A percentile compares a stretch with the other conserved stretches of the same genome.
These are phyloP conservation scores for Gossypium longicalyx DNA, from an alignment of 345 rosid species.

Conservation along the genomic window DNA sequence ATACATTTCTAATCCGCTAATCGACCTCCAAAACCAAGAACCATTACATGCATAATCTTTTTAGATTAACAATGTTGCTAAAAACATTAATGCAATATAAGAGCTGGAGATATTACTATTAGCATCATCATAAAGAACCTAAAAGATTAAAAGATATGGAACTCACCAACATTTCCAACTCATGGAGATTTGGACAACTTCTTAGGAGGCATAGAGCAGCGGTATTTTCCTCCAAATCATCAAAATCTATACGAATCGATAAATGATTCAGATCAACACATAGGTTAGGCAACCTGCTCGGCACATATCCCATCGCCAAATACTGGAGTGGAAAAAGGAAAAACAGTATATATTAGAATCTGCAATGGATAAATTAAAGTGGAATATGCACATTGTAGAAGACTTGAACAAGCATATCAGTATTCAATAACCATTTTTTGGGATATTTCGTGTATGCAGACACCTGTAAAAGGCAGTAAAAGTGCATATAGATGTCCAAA, in stretches of 20 bases:
- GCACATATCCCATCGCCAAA: conserved; percentile 52
- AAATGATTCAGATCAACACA: conserved; percentile 60
- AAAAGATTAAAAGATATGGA: not conserved
- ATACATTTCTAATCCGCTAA: not conserved
- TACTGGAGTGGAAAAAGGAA: conserved; percentile 35
- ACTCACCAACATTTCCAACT: conserved; percentile 58
- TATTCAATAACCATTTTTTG: not conserved
- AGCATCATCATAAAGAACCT: not conserved
- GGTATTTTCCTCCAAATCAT: conserved; percentile 47
- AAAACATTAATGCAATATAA: not conserved
- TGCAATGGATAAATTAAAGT: conserved; percentile 1
- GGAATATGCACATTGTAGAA: not conserved
- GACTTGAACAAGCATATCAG: not conserved
- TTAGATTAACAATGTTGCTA: not conserved
- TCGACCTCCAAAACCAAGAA: not conserved
- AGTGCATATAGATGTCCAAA: not conserved
- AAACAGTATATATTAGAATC: conserved; percentile 15
- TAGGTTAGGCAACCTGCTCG: conserved; percentile 43
- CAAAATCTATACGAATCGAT: conserved; percentile 57
- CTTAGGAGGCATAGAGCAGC: conserved; percentile 59
- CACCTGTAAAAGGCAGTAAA: not conserved
- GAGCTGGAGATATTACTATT: not conserved
- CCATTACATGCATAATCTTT: not conserved
- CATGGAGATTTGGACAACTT: conserved; percentile 61
- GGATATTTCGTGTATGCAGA: not conserved